phyloP scores from a whole-genome alignment of 495 filamentous ascomycete species.

The Aspergillus mulundensis region DNA sequence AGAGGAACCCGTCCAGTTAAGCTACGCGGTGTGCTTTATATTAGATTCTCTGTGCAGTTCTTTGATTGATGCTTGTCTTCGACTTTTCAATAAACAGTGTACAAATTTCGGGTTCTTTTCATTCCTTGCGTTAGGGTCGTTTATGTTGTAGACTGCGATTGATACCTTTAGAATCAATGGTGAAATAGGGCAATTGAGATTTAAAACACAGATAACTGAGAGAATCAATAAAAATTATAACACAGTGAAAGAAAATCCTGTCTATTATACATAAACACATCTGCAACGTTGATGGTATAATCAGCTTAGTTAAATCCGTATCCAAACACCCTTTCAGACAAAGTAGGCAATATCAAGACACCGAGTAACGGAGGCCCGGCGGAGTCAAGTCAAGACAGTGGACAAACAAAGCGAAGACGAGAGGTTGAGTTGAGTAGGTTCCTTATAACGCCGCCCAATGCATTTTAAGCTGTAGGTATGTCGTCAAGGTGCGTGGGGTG shows the following conservation, averaged over 20 bases:
- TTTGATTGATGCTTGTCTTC: background rate
- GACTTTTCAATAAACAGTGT: constrained; percentile 6
- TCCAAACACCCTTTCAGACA: background rate
- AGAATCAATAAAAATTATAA: background rate
- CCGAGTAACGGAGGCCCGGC: background rate
- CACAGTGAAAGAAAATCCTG: background rate
- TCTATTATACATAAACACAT: background rate
- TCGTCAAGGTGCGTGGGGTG: background rate
- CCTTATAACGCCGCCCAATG: constrained; percentile 10
- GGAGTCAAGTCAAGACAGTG: background rate
- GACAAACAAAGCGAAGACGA: background rate
- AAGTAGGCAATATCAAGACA: background rate
- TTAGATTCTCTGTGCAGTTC: constrained; percentile 3
- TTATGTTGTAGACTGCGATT: no score
- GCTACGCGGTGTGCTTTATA: background rate
- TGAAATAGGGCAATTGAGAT: no score
- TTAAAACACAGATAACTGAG: background rate
- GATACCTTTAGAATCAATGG: no score
- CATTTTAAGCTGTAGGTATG: background rate
- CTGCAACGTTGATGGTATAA: background rate
- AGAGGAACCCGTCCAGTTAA: no score
- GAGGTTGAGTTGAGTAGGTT: constrained; percentile 3
- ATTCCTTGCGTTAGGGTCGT: background rate
- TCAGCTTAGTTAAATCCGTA: background rate
- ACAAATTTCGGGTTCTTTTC: background rate